phyloP scores from a whole-genome alignment of 371 early-diverging fungal genomes.

The Lichtheimia corymbifera region DNA sequence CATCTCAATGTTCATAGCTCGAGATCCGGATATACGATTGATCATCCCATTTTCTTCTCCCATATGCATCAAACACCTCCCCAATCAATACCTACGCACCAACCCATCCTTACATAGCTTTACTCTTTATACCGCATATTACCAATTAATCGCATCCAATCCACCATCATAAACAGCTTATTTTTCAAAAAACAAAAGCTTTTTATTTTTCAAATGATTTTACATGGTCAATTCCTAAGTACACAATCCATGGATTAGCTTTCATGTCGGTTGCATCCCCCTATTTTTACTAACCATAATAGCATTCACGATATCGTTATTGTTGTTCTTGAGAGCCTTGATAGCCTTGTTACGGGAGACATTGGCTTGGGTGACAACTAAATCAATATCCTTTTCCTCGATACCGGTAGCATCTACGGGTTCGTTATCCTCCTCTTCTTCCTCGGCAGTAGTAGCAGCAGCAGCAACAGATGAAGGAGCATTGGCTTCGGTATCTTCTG shows the following conservation, averaged over 20 bases:
- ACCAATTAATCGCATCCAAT: not conserved
- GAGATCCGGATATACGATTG: slow-evolving; percentile 13
- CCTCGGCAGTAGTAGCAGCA: slow-evolving; percentile 30
- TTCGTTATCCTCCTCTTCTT: slow-evolving; percentile 59
- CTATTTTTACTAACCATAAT: slow-evolving; percentile 73
- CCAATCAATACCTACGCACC: not conserved
- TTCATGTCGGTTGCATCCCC: not conserved
- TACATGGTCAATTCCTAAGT: slow-evolving; percentile 18
- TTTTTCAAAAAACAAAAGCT: not conserved
- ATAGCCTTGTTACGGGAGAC: slow-evolving; percentile 89
- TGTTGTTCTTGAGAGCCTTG: slow-evolving; percentile 86
- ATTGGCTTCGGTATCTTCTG: slow-evolving; percentile 46
- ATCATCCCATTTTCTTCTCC: not conserved
- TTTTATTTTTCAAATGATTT: not conserved
- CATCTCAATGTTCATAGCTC: not conserved
- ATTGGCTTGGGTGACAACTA: slow-evolving; percentile 91
- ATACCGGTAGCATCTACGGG: slow-evolving; percentile 74
- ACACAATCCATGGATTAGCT: not conserved
- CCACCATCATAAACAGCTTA: not conserved
- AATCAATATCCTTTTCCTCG: slow-evolving; percentile 90
- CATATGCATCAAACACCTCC: not conserved
- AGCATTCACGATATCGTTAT: slow-evolving; percentile 94
- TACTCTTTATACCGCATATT: not conserved
- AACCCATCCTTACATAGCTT: not conserved
- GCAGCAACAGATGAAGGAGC: slow-evolving; percentile 33